phyloP scores from a whole-genome alignment of 1,139 yeast genomes.

The Diutina siamensis region DNA sequence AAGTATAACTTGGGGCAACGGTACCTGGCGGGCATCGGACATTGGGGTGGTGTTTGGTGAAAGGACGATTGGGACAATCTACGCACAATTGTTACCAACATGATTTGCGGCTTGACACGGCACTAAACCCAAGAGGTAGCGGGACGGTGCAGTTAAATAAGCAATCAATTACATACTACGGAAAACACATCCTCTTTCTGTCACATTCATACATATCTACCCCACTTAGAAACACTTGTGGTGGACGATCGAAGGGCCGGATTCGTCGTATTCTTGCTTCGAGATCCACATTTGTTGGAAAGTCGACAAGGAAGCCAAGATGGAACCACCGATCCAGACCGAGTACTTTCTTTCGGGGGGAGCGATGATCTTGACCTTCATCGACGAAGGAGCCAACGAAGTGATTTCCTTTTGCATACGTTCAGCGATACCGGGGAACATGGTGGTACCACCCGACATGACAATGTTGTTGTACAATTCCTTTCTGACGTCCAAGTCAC shows the following conservation, averaged over 20 bases:
- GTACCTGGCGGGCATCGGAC: not conserved
- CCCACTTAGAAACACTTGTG: conserved; percentile 92
- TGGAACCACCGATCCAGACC: conserved; percentile 99
- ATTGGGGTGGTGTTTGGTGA: too few relatives aligned
- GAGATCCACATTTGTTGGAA: conserved; percentile 99
- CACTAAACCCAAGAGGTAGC: too few relatives aligned
- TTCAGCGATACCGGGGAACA: conserved; percentile 99
- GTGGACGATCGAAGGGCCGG: conserved; percentile 99
- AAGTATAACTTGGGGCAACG: not conserved
- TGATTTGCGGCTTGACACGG: too few relatives aligned
- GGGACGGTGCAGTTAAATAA: too few relatives aligned
- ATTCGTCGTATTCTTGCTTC: conserved; percentile 99
- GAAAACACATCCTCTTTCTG: not conserved
- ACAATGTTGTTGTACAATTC: conserved; percentile 98
- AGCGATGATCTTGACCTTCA: conserved; percentile 99
- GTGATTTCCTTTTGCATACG: conserved; percentile 99
- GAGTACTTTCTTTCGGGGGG: conserved; percentile 99
- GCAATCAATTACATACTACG: too few relatives aligned
- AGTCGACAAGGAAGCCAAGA: conserved; percentile 95
- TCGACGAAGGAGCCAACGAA: conserved; percentile 98
- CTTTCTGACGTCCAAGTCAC: conserved; percentile 98
- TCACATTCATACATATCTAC: conserved; percentile 5
- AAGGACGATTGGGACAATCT: too few relatives aligned
- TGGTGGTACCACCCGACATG: conserved; percentile 99
- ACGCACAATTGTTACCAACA: too few relatives aligned